These are phyloP conservation scores for Solanum chacoense DNA, from an alignment of 305 asterid species.

Conservation along the genomic window DNA sequence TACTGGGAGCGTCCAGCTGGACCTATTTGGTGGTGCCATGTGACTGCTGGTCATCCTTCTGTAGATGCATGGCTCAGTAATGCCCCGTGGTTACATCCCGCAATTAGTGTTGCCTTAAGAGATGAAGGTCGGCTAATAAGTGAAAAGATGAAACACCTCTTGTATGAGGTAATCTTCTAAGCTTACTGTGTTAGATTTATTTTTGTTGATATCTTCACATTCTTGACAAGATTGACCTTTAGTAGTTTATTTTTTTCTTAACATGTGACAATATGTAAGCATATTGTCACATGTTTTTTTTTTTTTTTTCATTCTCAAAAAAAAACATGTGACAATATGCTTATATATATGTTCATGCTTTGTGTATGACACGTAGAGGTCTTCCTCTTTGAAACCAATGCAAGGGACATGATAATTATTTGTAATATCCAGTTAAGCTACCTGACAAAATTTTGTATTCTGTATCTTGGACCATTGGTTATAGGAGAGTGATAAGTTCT, in stretches of 20 bases:
- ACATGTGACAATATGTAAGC: neutral
- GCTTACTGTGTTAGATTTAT: neutral
- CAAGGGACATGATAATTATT: neutral
- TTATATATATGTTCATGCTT: neutral
- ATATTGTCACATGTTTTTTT: too few relatives aligned
- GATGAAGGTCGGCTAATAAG: constrained; percentile 85
- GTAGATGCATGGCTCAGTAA: constrained; percentile 69
- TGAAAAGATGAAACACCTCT: constrained; percentile 78
- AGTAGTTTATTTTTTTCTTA: neutral
- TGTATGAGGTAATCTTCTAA: constrained; percentile 57
- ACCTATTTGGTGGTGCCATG: constrained; percentile 96
- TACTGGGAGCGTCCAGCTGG: constrained; percentile 88
- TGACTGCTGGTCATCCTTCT: constrained; percentile 67
- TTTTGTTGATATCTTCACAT: neutral
- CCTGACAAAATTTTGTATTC: neutral
- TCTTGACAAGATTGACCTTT: neutral
- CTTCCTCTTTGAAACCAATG: neutral
- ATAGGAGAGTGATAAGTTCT: neutral
- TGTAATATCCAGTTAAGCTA: neutral
- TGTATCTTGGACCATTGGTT: neutral
- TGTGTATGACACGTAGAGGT: neutral
- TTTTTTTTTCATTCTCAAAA: too few relatives aligned
- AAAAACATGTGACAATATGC: neutral
- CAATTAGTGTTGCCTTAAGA: constrained; percentile 71
- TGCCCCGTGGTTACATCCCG: constrained; percentile 86